Evolutionary conservation across 2,329 filamentous ascomycete species (phyloP).

Genomic region (Sporothrix mexicana): DNA sequence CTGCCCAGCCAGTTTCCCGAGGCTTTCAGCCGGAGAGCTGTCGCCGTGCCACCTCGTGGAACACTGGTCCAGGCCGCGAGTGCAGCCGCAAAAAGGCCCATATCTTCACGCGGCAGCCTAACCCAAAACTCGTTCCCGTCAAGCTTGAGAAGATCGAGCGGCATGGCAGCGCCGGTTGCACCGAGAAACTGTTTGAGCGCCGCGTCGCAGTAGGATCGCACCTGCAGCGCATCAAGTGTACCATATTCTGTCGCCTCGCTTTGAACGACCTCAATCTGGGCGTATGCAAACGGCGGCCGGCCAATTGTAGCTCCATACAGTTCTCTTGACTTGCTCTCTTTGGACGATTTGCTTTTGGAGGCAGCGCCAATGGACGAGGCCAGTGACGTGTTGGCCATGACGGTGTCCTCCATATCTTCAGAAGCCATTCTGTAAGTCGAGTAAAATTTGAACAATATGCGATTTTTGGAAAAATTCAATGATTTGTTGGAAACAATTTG

Average conservation of each 20-base stretch:
- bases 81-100: constrained; percentile 66
- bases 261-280: constrained; percentile 57
- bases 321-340: constrained; percentile 43
- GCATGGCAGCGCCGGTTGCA: constrained; percentile 67
- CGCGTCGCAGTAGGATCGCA: constrained; percentile 65
- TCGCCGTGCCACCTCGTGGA: constrained; percentile 49
- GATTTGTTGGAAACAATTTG: not conserved
- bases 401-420: constrained; percentile 15
- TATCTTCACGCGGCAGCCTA: constrained; percentile 66
- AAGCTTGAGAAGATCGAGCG: constrained; percentile 72
- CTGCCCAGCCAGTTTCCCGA: constrained; percentile 69
- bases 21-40: constrained; percentile 60
- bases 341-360: constrained; percentile 23
- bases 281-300: constrained; percentile 61
- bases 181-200: constrained; percentile 74
- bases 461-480: not conserved
- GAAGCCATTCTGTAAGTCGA: not conserved
- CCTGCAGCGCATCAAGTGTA: constrained; percentile 65
- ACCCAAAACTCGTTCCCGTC: constrained; percentile 66
- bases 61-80: constrained; percentile 67
- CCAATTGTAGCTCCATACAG: constrained; percentile 60
- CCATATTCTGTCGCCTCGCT: not conserved
- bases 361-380: constrained; percentile 31
- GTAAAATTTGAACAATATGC: not conserved
- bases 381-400: constrained; percentile 42